Evolutionary conservation across 331 rosid genomes (phyloP).

Genomic region (Dryas integrifolia): DNA sequence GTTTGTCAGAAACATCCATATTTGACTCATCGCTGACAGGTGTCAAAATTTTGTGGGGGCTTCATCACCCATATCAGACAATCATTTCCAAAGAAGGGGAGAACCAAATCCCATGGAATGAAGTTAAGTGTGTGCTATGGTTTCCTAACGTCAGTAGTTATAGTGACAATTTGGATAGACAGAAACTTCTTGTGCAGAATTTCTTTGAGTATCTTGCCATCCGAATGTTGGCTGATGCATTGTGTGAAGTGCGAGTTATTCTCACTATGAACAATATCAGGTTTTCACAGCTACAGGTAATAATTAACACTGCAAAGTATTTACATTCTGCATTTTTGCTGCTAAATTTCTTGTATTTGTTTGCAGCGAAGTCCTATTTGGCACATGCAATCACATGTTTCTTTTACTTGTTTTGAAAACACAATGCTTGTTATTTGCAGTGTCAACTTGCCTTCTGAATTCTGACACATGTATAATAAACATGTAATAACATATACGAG

Average conservation of each 20-base stretch:
- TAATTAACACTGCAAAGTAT: background rate
- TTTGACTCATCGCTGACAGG: slow-evolving; percentile 44
- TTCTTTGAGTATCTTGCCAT: slow-evolving; percentile 65
- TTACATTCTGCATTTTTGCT: background rate
- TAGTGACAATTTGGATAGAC: slow-evolving; percentile 44
- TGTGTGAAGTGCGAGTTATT: slow-evolving; percentile 50
- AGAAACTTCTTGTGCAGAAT: slow-evolving; percentile 42
- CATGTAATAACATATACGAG: background rate
- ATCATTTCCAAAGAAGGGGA: slow-evolving; percentile 53
- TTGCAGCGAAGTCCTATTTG: background rate
- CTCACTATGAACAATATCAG: slow-evolving; percentile 73
- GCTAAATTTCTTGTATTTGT: background rate
- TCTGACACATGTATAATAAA: background rate
- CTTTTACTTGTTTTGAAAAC: background rate
- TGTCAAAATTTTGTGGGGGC: slow-evolving; percentile 63
- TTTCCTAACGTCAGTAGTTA: slow-evolving; percentile 55
- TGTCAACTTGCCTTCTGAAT: background rate
- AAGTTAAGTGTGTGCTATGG: slow-evolving; percentile 64
- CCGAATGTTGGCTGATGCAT: slow-evolving; percentile 58
- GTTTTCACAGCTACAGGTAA: slow-evolving; percentile 83
- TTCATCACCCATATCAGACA: slow-evolving; percentile 59
- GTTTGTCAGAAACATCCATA: slow-evolving; percentile 44
- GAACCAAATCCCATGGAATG: slow-evolving; percentile 60
- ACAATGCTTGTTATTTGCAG: background rate
- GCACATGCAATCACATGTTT: background rate